A percentile compares a stretch with the other conserved stretches of the same genome.
phyloP scores from a whole-genome alignment of 805 yeast genomes.

The Cyberlindnera mississippiensis region DNA sequence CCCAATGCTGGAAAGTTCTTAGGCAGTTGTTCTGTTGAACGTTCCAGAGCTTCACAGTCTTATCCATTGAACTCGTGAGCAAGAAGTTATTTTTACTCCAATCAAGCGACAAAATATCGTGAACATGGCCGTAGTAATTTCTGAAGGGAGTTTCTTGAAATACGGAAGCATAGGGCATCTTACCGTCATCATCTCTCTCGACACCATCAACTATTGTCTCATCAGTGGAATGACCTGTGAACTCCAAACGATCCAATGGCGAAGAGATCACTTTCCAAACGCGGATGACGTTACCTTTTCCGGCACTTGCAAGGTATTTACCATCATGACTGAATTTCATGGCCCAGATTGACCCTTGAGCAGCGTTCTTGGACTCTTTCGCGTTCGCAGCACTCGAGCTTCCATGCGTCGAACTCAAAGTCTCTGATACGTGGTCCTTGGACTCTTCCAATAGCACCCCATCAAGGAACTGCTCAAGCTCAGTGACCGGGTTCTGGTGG shows the following conservation, averaged over 20 bases:
- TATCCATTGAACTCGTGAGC: slow-evolving; percentile 79
- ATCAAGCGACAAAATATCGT: slow-evolving; percentile 68
- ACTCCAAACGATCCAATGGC: slow-evolving; percentile 49
- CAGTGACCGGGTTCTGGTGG: slow-evolving; percentile 19
- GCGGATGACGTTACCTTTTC: slow-evolving; percentile 63
- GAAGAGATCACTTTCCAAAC: slow-evolving; percentile 81
- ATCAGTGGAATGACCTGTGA: neutral
- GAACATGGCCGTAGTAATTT: slow-evolving; percentile 61
- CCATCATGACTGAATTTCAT: slow-evolving; percentile 78
- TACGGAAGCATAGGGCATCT: slow-evolving; percentile 60
- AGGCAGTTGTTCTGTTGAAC: slow-evolving; percentile 61
- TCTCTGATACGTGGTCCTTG: neutral
- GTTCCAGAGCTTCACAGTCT: slow-evolving; percentile 83
- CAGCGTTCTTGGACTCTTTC: slow-evolving; percentile 23
- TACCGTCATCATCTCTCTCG: slow-evolving; percentile 6
- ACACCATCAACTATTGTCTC: neutral
- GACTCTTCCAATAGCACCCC: slow-evolving; percentile 3
- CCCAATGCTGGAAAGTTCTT: slow-evolving; percentile 65
- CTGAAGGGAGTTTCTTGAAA: slow-evolving; percentile 65
- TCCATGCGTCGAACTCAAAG: neutral
- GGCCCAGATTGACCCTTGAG: slow-evolving; percentile 51
- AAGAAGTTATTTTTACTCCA: slow-evolving; percentile 89
- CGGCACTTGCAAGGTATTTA: slow-evolving; percentile 77
- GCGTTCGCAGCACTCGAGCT: slow-evolving; percentile 1
- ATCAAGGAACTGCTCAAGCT: neutral